Percentiles rank a stretch among this genome's conserved stretches.
Conservation (phyloP, 139 green algal genomes). For the Auxenochlorella pyrenoidosa region DNA sequence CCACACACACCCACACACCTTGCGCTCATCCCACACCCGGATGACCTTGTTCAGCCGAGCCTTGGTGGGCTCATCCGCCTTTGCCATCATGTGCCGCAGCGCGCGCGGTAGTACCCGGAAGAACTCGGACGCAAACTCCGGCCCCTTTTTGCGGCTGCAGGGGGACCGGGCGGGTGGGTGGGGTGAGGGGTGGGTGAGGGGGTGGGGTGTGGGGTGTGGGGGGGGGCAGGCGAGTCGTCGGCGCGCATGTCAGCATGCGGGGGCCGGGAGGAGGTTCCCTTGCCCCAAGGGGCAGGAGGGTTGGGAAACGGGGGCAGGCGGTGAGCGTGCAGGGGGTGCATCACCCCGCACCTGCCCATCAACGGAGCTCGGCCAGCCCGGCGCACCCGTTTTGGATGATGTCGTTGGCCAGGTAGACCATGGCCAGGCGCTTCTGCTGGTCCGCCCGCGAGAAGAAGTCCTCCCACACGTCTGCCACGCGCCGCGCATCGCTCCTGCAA, state of each 20-base stretch:
- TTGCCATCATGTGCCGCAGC: constrained; percentile 54
- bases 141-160: constrained; percentile 69
- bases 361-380: too few species aligned
- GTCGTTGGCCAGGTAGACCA: constrained; percentile 85
- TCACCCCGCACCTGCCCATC: too few species aligned
- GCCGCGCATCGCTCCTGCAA: constrained; percentile 30
- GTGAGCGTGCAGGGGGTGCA: too few species aligned
- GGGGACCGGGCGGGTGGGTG: neutral
- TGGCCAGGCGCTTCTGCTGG: constrained; percentile 54
- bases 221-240: too few species aligned
- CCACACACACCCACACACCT: too few species aligned
- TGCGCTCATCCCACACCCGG: constrained; percentile 66
- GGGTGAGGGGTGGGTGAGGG: too few species aligned
- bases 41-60: constrained; percentile 47
- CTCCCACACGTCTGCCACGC: constrained; percentile 49
- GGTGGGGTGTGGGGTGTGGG: too few species aligned
- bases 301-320: too few species aligned
- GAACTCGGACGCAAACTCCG: constrained; percentile 78
- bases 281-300: too few species aligned
- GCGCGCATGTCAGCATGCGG: too few species aligned
- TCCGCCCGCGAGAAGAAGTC: constrained; percentile 47
- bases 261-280: too few species aligned
- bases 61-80: constrained; percentile 51
- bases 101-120: constrained; percentile 60
- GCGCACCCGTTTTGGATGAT: constrained; percentile 75